Base-by-base conservation (phyloP, 495 filamentous ascomycete species). In the Penicillium paradoxum region DNA sequence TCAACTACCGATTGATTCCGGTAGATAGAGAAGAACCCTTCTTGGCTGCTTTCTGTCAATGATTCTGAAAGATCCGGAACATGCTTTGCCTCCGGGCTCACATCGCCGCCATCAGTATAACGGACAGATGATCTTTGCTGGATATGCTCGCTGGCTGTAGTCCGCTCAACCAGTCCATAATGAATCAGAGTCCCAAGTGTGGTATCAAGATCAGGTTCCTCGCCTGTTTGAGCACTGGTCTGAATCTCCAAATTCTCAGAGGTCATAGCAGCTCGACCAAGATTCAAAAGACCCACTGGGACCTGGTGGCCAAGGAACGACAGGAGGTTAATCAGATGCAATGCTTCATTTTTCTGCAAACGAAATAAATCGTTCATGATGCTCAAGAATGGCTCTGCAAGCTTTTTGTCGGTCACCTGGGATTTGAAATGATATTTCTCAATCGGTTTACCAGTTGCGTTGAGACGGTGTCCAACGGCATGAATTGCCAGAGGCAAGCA, bases 401-500 rank as follows among this genome's bases (percentile, higher is more conserved):
- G 79, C 54, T 84, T 84, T 14, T 87, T 82, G 42, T 84, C 79
- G 4, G 76, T 83, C 43, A 83, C 73, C 49, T 86, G 88, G n/a
- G 81, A 83, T 57, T 79, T 77, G 27, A 91, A 70, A 25, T 70
- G 73, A 56, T 89, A 91, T 53, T 75, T 81, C 5, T 83, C 79
- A 6, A 93, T 75, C 1, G 87, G 84, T 54, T 89, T 86, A 18
- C 79, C 72, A 0, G 84, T 90, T 2, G 82, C 80, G 40, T 83
- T 88, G 6, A 93, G 76, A 21, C 87, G 83, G 51, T 86, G 84
- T 8, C 87, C 86, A 4, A 88, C 85, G 4, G 87, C 84, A 58
- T 90, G 86, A 34, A 93, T 91, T 43, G 88, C 88, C 15, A 91
- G 67, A 13, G 89, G 89, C 10, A 92, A 71, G 53, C 82, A 79